Base-by-base conservation (phyloP, 2,329 filamentous ascomycete species). In the Fusarium compactum region DNA sequence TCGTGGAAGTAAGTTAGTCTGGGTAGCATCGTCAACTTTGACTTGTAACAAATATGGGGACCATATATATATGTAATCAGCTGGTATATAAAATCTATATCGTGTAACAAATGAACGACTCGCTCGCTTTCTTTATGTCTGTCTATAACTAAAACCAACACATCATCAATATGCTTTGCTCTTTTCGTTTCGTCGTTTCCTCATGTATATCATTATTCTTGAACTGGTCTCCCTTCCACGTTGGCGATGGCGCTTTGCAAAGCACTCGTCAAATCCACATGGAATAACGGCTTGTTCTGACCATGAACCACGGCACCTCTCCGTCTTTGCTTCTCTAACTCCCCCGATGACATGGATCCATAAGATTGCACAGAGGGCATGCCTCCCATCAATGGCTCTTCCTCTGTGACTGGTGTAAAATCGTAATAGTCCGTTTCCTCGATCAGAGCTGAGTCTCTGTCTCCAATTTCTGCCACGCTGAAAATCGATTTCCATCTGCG, bases 401-500 rank as follows among this genome's bases (percentile, higher is more conserved):
- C 80, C 25, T 82, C 81, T 38, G 41, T 59, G 15, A 57, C 34
- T 25, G 41, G 14, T 30, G 43, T 27, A 27, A 56, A 32, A 8
- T 14, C 50, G 16, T 60, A 44, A 76, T 91, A 91, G 56, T 87
- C 85, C 27, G 86, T 82, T 27, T 86, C 82, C 74, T 95, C 91
- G 0, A 92, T 92, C 10, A 84, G 84, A 0, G 89, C 89, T 2
- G 91, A 93, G 56, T 89, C 82, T 7, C 84, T 83, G 22, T 94
- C 91, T 67, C 93, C 90, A 69, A 97, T 90, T 77, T 97, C 94
- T 4, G 95, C 93, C 24, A 98, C 94, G 76, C 90, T 94, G 85
- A 97, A 98, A 70, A 98, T 94, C n/a, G 94, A 93, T 78, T 93
- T 95, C 95, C 95, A 98, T 63, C 92, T 88, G 68, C 88, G 85